A percentile compares a stretch with the other conserved stretches of the same genome.
These are phyloP conservation scores for Coemansia furcata DNA, from an alignment of 192 early-diverging fungal species.

Conservation along the genomic window DNA sequence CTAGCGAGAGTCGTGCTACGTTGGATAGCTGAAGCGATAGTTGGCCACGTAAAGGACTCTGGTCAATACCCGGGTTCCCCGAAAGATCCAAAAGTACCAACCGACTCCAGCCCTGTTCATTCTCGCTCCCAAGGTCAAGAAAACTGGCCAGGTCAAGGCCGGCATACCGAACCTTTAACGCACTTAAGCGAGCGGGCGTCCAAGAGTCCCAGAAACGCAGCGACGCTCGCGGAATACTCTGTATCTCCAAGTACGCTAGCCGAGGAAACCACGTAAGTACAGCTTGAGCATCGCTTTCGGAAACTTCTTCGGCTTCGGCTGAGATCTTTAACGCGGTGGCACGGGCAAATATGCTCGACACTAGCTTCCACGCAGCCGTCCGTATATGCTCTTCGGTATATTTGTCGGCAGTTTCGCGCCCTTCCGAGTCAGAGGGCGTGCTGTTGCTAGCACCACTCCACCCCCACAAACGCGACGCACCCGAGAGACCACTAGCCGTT, in stretches of 20 bases:
- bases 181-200: conserved; percentile 16
- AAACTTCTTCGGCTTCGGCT: conserved; percentile 46
- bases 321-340: conserved; percentile 44
- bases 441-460: neutral
- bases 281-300: conserved; percentile 33
- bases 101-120: conserved; percentile 18
- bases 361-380: conserved; percentile 38
- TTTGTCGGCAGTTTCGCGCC: neutral
- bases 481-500: neutral
- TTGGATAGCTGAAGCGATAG: conserved; percentile 18
- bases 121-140: conserved; percentile 8
- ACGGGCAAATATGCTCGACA: conserved; percentile 40
- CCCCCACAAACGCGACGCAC: conserved; percentile 12
- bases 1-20: conserved; percentile 39
- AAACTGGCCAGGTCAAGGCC: conserved; percentile 23
- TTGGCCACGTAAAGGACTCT: conserved; percentile 15
- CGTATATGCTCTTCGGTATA: conserved; percentile 17
- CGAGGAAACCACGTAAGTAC: conserved; percentile 53
- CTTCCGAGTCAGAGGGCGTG: neutral
- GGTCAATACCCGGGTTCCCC: conserved; percentile 27
- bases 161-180: conserved; percentile 30
- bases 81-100: conserved; percentile 43
- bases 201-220: conserved; percentile 43
- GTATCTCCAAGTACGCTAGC: conserved; percentile 43
- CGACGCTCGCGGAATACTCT: conserved; percentile 35